Evolutionary conservation across 2,329 filamentous ascomycete species (phyloP), one percentile per base, ranked within the genome.

Genomic region (Neopestalotiopsis sp.): DNA sequence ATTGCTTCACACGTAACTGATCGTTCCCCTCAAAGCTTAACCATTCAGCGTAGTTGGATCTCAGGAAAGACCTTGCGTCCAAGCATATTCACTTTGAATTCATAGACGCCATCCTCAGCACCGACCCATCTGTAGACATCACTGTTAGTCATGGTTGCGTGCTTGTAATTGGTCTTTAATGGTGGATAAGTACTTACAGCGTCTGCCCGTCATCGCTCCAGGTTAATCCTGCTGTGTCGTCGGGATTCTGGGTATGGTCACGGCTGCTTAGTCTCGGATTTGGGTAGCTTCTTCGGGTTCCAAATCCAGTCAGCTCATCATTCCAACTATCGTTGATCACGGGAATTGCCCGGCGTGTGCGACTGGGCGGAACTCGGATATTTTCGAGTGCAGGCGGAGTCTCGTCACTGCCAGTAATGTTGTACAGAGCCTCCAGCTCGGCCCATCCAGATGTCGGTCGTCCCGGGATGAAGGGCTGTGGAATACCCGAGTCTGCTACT

Each of bases 101-200:
- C 91, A 75, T 93, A 93, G 67, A 95, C 91, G 68, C 92, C 92
- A 73, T 93, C 90, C 76, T 93, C 90, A 42, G 89, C 87, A 24
- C 87, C 90, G 56, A 91, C 82, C 73, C 87, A 91, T 67, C 89
- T 91, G 65, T 4, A 53, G 14, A 14, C 10, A 28, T 67, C 30
- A 34, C 53, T 5, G 28, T 9, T 7, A 42, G 58, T 65, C 28
- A 3, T 28, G 57, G 20, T 34, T 53, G 57, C 57, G n/a, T 9
- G 14, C 32, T n/a, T 7, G 17, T 24, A 17, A 24, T 17, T 53
- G 45, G 14, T 53, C 3, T n/a, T 14, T 2, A n/a, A 5, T 62
- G 24, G 24, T 24, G 12, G 42, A 24, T 30, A 49, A 58, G 9
- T 5, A 81, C 89, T 85, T 79, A 91, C 89, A 91, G 74, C 28